Evolutionary conservation across 2,329 filamentous ascomycete species (phyloP), one percentile per base, ranked within the genome.

Genomic region (Pleomassaria siparia): DNA sequence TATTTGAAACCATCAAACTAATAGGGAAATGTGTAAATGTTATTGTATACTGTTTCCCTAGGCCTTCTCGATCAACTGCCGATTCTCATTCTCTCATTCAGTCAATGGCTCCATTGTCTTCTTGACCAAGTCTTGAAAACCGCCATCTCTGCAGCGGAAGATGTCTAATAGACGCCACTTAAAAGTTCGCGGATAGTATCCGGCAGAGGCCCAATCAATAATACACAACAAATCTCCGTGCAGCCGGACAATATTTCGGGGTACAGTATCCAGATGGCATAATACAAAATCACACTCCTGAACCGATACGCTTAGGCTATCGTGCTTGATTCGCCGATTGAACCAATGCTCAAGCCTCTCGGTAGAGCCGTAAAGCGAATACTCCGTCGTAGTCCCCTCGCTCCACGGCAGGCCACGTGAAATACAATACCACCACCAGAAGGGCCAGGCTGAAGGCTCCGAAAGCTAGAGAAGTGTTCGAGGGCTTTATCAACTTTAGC

Each of bases 161-260:
- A 48, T 48, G 20, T 48, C 33, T 39, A 48, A 28, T 21, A 44
- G 18, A 48, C 24, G 40, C 33, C 26, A 44, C 28, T 49, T 25
- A 26, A 49, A 49, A 16, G 44, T 40, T 33, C 41, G 26, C 20
- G 41, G 46, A 32, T 49, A 49, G 25, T 33, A 49, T 21, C 41
- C 46, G 4, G 46, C 35, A 41, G 46, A 44, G 21, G 40, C 40
- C 41, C 36, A 49, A 25, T 44, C 28, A 33, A 44, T 18, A 29
- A 49, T 35, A 44, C 28, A 44, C 12, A 49, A 35, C 8, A 29
- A 42, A 29, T 47, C 44, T 32, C 22, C 24, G n/a, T 21, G 20
- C 25, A 39, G 22, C 39, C 18, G 37, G 16, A 47, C 4, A 18
- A 47, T 43, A 33, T 47, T 47, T 43, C 33, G 25, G 12, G 32